Conservation (phyloP, 2,329 filamentous ascomycete genomes). For the Mycosphaerella sp. region DNA sequence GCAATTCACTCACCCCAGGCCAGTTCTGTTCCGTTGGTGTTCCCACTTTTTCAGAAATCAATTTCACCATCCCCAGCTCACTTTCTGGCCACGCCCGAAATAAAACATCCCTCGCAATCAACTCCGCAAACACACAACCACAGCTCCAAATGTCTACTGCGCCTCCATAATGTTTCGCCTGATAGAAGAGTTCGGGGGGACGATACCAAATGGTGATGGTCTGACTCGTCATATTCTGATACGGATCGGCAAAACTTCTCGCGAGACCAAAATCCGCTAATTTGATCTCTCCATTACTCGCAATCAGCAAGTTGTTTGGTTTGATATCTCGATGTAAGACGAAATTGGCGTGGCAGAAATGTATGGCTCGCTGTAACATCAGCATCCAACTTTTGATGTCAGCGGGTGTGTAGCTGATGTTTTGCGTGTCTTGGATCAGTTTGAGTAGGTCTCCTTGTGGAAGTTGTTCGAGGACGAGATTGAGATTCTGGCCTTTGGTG, state of each 20-base stretch:
- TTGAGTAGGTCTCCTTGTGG: slow-evolving; percentile 92
- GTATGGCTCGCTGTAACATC: slow-evolving; percentile 87
- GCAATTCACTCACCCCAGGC: slow-evolving; percentile 79
- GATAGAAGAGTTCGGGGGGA: slow-evolving; percentile 87
- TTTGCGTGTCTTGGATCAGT: slow-evolving; percentile 77
- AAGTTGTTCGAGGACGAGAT: slow-evolving; percentile 88
- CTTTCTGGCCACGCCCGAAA: slow-evolving; percentile 64
- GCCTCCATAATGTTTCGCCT: slow-evolving; percentile 80
- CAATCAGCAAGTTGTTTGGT: slow-evolving; percentile 94
- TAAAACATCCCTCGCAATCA: slow-evolving; percentile 75
- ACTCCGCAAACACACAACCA: slow-evolving; percentile 86
- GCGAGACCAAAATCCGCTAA: slow-evolving; percentile 97
- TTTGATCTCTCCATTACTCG: slow-evolving; percentile 87
- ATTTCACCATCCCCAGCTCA: slow-evolving; percentile 77
- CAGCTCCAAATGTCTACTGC: slow-evolving; percentile 93
- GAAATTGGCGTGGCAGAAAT: slow-evolving; percentile 95
- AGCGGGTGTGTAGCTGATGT: slow-evolving; percentile 72
- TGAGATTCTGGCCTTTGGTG: slow-evolving; percentile 93
- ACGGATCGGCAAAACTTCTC: slow-evolving; percentile 80
- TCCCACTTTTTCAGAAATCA: slow-evolving; percentile 79
- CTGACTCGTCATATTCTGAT: slow-evolving; percentile 77
- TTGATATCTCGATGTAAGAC: slow-evolving; percentile 98
- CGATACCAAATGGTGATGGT: slow-evolving; percentile 98
- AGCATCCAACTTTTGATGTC: slow-evolving; percentile 99
- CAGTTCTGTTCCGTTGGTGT: slow-evolving; percentile 92